phyloP scores from a whole-genome alignment of 345 rosid species.

The Gossypium mustelinum region DNA sequence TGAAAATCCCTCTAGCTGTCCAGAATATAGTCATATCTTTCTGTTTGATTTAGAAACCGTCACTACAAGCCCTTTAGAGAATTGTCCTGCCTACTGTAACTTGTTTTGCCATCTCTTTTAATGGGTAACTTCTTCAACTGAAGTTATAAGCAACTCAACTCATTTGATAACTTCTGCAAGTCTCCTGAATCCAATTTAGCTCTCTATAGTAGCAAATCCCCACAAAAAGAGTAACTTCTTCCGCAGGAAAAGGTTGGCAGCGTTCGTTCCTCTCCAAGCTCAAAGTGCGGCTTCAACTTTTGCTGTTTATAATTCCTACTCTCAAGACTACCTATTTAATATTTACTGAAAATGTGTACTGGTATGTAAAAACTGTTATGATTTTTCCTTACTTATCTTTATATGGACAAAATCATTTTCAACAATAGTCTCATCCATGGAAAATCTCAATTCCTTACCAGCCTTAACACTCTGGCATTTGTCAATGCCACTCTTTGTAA shows the following conservation, averaged over 20 bases:
- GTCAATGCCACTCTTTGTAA: constrained; percentile 23
- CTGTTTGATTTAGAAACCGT: constrained; percentile 61
- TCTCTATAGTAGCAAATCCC: not conserved
- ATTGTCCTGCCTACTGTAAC: constrained; percentile 41
- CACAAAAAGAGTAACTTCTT: not conserved
- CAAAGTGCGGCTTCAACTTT: not conserved
- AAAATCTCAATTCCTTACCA: constrained; percentile 62
- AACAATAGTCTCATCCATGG: constrained; percentile 63
- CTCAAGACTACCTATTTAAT: not conserved
- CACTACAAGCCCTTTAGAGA: constrained; percentile 40
- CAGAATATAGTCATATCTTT: constrained; percentile 14
- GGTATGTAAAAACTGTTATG: not conserved
- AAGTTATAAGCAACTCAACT: not conserved
- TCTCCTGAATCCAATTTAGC: not conserved
- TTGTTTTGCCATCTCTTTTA: constrained; percentile 76
- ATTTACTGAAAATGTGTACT: not conserved
- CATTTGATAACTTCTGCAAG: not conserved
- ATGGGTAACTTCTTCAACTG: constrained; percentile 41
- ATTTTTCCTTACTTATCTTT: constrained; percentile 42
- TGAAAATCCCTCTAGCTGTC: constrained; percentile 17
- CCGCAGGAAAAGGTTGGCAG: not conserved
- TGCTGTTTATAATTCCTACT: not conserved
- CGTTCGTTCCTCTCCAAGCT: not conserved
- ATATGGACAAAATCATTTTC: constrained; percentile 27
- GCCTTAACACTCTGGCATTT: constrained; percentile 65